A percentile compares a stretch with the other conserved stretches of the same genome.
Evolutionary conservation across 2,329 filamentous ascomycete genomes (phyloP).

Genomic region (Trichothecium sympodiale): DNA sequence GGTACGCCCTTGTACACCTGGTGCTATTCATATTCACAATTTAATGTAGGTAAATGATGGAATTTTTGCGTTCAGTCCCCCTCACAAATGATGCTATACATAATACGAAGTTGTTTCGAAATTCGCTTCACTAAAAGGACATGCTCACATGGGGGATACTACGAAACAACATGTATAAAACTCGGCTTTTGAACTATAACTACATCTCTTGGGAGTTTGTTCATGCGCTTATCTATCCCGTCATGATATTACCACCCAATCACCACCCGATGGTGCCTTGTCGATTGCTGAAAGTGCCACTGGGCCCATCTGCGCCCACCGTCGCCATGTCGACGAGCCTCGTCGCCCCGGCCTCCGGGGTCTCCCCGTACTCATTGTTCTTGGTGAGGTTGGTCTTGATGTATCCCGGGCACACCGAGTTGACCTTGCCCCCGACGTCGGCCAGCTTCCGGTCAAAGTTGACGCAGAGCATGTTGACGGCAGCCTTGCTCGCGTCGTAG

Average conservation of each 20-base stretch:
- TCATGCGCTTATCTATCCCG: too few species aligned
- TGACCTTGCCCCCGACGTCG: constrained; percentile 19
- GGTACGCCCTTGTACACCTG: too few species aligned
- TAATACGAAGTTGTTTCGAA: too few species aligned
- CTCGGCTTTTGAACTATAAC: too few species aligned
- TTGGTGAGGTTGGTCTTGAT: constrained; percentile 18
- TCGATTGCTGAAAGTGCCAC: constrained; percentile 14
- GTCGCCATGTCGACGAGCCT: constrained; percentile 19
- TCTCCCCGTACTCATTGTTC: constrained; percentile 6
- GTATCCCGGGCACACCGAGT: constrained; percentile 24
- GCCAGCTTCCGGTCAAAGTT: constrained; percentile 20
- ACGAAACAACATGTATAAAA: too few species aligned
- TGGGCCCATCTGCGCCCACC: constrained; percentile 16
- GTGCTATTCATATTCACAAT: too few species aligned
- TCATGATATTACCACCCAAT: background rate
- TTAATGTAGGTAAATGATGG: too few species aligned
- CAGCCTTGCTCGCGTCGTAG: constrained; percentile 30
- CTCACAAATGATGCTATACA: too few species aligned
- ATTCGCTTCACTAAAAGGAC: too few species aligned
- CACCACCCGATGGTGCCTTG: constrained; percentile 8
- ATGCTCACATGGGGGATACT: too few species aligned
- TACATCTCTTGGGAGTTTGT: too few species aligned
- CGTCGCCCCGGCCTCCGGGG: constrained; percentile 16
- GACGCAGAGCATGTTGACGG: constrained; percentile 26
- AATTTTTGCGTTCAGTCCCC: too few species aligned